Evolutionary conservation across 2,329 filamentous ascomycete genomes (phyloP), one percentile per base, ranked within the genome.

Genomic region (Neofusicoccum kwambonambiense): DNA sequence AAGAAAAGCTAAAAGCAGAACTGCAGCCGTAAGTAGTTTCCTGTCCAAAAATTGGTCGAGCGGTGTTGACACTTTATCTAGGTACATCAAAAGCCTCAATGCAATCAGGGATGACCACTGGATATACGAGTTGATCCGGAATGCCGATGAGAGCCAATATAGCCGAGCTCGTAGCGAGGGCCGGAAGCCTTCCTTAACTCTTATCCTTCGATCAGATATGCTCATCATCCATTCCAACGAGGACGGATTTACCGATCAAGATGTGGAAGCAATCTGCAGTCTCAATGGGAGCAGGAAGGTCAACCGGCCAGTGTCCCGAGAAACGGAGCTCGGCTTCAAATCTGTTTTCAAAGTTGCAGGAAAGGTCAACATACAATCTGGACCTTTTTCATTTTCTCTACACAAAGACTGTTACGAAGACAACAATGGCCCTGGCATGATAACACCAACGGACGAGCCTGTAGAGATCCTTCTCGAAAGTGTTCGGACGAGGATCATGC

Each of bases 361-460:
- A 2, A 74, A 74, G 22, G 78, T 79, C 9, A 70, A 74, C n/a
- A 73, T 81, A 17, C 78, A 79, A 58, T 81, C 79, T 0, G 75
- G 74, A 0, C 27, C 71, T 0, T 79, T 74, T 66, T 77, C 74
- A 0, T 80, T 80, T 64, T 69, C 64, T 2, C 79, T 79, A 51
- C 50, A 72, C n/a, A 70, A 79, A 64, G 64, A 60, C 1, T 56
- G 37, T 22, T 79, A 76, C 0, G 45, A 41, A 0, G 51, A 31
- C 6, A 80, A 82, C 3, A 75, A 76, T 0, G 83, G 83, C 0
- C 72, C 86, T 44, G 83, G 83, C 1, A 86, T 86, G 82, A 78
- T 85, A 0, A 79, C 78, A 0, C 83, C 83, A 60, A 74, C 72
- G 6, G 70, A 72, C 60, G 66, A 71, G 44, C 52, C 69, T 1